Base-by-base conservation (phyloP, 2,329 filamentous ascomycete species). In the Fusarium sp. region DNA sequence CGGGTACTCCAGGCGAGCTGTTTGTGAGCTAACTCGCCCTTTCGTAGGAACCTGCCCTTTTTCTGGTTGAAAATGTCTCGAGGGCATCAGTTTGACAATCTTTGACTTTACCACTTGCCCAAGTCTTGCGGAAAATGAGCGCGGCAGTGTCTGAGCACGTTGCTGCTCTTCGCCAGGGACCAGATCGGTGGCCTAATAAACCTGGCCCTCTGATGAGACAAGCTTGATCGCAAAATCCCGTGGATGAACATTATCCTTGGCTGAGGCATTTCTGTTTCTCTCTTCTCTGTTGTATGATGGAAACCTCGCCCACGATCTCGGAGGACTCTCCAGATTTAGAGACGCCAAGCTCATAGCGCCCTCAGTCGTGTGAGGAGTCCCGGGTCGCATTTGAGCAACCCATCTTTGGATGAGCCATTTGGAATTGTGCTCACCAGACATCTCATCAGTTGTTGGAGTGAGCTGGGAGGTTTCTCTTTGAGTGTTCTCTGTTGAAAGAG, bases 281-380 rank as follows among this genome's bases (percentile, higher is more conserved):
- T 80, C 76, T 32, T 76, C 75, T 34, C 80, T 76, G 5, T 75
- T 80, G 35, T 80, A 75, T 4, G 83, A 82, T 20, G 81, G 77
- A 62, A 79, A 83, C 32, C 66, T 82, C 11, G 83, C 74, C 83
- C 83, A 84, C 9, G 82, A 79, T 16, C 71, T 72, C 6, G 81
- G 80, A 32, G 79, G 79, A 6, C 65, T 76, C 41, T 39, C 48
- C 35, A 68, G 60, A 34, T 56, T 71, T 20, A 39, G 45, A 41
- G 43, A 69, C 20, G 13, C 50, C 41, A 35, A 50, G 50, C 45
- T 64, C 13, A 25, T 43, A 16, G 60, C 43, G 13, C 20, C 34
- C 4, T 64, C 54, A 18, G 34, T 45, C 25, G 23, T 39, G 37
- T 59, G 64, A 20, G 35, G 20, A 48, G 52, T 25, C 54, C 30